Conservation (phyloP, 1,139 yeast species). For the Yamadazyma atlantica region DNA sequence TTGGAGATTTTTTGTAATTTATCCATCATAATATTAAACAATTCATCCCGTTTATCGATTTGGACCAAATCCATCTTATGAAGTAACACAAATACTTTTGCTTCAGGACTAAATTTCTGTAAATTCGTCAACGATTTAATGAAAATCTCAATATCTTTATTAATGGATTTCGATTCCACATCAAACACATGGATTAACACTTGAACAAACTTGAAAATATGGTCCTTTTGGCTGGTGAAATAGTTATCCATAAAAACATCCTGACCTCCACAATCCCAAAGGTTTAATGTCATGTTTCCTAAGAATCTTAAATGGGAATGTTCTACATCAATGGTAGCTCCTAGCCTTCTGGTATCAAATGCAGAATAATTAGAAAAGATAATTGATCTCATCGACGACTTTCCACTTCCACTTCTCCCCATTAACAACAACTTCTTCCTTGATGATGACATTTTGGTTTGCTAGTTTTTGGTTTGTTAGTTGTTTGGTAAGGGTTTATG, state of each 20-base stretch:
- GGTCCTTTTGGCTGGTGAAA: slow-evolving; percentile 82
- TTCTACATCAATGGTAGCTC: slow-evolving; percentile 97
- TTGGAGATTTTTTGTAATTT: slow-evolving; percentile 75
- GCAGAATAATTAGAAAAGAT: slow-evolving; percentile 96
- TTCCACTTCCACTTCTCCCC: slow-evolving; percentile 98
- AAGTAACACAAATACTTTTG: slow-evolving; percentile 84
- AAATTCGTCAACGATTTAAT: slow-evolving; percentile 79
- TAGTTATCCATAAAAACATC: slow-evolving; percentile 96
- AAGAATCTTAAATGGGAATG: slow-evolving; percentile 90
- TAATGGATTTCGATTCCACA: slow-evolving; percentile 88
- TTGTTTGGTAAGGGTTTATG: too few species aligned
- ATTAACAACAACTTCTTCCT: slow-evolving; percentile 47
- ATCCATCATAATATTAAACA: slow-evolving; percentile 81
- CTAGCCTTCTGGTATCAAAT: slow-evolving; percentile 89
- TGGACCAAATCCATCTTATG: slow-evolving; percentile 98
- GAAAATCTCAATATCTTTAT: slow-evolving; percentile 91
- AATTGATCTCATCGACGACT: slow-evolving; percentile 95
- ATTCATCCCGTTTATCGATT: slow-evolving; percentile 78
- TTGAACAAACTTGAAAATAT: slow-evolving; percentile 93
- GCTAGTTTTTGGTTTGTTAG: too few species aligned
- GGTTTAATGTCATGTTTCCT: slow-evolving; percentile 91
- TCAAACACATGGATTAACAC: slow-evolving; percentile 97
- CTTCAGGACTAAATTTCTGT: slow-evolving; percentile 84
- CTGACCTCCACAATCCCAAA: slow-evolving; percentile 99
- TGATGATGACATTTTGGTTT: slow-evolving; percentile 28